Base-by-base conservation (phyloP, 2,329 filamentous ascomycete genomes). In the Microsporum ferrugineum region DNA sequence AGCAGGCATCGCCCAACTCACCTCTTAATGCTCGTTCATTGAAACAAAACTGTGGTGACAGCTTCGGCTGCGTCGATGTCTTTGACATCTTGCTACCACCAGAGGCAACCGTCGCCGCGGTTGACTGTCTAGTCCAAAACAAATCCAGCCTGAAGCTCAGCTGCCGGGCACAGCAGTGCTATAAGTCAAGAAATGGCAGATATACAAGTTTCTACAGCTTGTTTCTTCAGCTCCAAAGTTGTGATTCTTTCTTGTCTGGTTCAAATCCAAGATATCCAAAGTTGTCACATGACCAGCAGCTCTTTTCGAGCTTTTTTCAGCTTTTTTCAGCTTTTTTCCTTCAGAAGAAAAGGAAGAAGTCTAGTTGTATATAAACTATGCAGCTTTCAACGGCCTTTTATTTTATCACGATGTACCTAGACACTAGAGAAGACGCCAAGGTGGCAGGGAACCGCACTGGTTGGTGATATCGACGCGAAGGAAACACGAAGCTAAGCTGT, bases 11-110 rank as follows among this genome's bases (percentile, higher is more conserved):
- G 29, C 38, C 57, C 39, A 58, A 67, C 78, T 47, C 72, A 89
- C 88, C 88, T 84, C 83, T 79, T 56, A 91, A 76, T 17, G 83
- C 80, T 55, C 81, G 79, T 59, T 85, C 84, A 10, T 86, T 86
- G 72, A 91, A 91, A 74, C 88, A 94, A 69, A 91, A 89, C 71
- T 88, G 86, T 51, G 86, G 88, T 63, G 82, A 88, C 64, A 91
- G 76, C 34, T 69, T 72, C 59, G 85, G 85, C n/a, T 69, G 73
- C 27, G 71, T 71, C n/a, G 71, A 71, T 57, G 71, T 66, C 60
- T 68, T 67, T 66, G 73, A 71, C 77, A 79, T 78, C 51, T 55
- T 55, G 51, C 51, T 55, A 8, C 31, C 33, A 3, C 60, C 64
- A 58, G 58, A 57, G 55, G 62, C 61, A 63, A 65, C 67, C 58